Evolutionary conservation across 139 green algal genomes (phyloP).

Genomic region (Pseudopediastrum boryanum): DNA sequence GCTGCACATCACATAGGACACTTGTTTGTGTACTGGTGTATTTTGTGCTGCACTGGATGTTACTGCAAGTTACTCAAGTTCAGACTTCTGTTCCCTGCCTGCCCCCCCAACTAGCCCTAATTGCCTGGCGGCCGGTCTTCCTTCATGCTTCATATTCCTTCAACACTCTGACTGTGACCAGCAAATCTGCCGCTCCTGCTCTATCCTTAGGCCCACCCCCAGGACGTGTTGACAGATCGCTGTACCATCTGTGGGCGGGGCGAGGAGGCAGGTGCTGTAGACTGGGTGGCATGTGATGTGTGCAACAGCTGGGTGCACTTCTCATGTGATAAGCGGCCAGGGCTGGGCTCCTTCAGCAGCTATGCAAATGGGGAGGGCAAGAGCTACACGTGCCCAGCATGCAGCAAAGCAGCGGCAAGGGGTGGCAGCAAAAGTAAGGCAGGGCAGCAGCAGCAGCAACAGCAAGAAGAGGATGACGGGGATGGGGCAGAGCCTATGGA

Average conservation of each 20-base stretch:
- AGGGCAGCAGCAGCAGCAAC: conserved; percentile 4
- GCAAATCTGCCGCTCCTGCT: neutral
- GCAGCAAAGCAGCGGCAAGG: conserved; percentile 31
- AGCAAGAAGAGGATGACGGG: too few species aligned
- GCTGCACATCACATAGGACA: too few species aligned
- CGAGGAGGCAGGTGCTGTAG: conserved; percentile 49
- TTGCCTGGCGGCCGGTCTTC: neutral
- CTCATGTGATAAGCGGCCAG: conserved; percentile 57
- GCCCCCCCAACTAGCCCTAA: neutral
- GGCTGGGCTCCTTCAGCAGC: conserved; percentile 61
- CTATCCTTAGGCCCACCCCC: conserved; percentile 54
- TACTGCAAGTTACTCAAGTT: too few species aligned
- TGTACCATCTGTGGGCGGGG: conserved; percentile 61
- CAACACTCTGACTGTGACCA: neutral
- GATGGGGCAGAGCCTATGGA: too few species aligned
- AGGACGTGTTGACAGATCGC: conserved; percentile 59
- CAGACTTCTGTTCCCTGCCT: neutral
- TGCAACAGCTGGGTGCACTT: conserved; percentile 75
- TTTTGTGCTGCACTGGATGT: too few species aligned
- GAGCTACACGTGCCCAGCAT: conserved; percentile 62
- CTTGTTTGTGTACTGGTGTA: too few species aligned
- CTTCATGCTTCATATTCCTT: neutral
- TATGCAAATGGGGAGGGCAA: conserved; percentile 49
- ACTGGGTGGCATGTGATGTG: conserved; percentile 70
- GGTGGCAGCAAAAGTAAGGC: neutral